Evolutionary conservation across 495 filamentous ascomycete genomes (phyloP), one percentile per base, ranked within the genome.

Genomic region (Lepraria neglecta): DNA sequence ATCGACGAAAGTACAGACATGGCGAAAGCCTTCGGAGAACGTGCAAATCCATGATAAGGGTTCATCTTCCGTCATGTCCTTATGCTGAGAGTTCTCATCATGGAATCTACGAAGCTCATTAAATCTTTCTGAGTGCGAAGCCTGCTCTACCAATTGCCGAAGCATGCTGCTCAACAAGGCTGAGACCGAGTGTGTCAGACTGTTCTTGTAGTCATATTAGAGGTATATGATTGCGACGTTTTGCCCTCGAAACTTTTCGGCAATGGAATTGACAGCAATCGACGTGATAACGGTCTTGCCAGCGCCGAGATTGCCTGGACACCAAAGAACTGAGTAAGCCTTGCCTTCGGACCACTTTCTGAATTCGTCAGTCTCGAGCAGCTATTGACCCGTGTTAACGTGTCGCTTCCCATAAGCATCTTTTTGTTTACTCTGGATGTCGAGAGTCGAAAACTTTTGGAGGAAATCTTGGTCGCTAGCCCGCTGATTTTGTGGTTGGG

Each of bases 231-330:
- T 12, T 10, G 60, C 60, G 24, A 10, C 38, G 5, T 19, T 38
- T 12, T 42, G 31, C 19, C 21, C 43, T 10, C 11, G 28, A 48
- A 19, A 19, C 4, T 0, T 40, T 19, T 62, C 60, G n/a, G 43
- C 53, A 10, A 62, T 24, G 27, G 46, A n/a, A 21, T 62, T 62
- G 19, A 62, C 44, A 11, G 54, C 60, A 40, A 62, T 48, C 3
- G 60, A 62, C 12, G 60, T 62, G 17, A 62, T 21, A 24, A 62
- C 42, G 7, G 52, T 62, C 27, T 62, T 62, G 17, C 52, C 60
- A 12, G 40, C 40, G 27, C 60, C 52, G 47, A 51, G 60, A 35
- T 48, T 48, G 17, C 60, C 60, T 40, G 43, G 21, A 31, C 30
- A 43, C 60, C 60, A 57, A n/a, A 57, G 60, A 27, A 62, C 45